Percentiles rank a stretch among this genome's conserved stretches.
These are phyloP conservation scores for Taiwanofungus camphoratus DNA, from an alignment of 1,284 basidiomycete species.

Conservation along the genomic window DNA sequence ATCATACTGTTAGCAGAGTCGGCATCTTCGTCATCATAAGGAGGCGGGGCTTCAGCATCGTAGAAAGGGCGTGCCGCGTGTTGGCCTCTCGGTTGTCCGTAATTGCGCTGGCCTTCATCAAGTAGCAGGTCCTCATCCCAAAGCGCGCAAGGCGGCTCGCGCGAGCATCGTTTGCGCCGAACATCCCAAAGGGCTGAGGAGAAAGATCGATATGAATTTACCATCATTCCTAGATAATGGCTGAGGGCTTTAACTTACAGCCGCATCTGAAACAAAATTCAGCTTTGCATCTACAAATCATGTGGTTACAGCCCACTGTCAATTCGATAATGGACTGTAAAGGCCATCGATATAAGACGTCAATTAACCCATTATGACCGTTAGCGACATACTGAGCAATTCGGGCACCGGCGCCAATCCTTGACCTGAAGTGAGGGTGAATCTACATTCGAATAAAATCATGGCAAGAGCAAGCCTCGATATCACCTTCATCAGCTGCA, in stretches of 20 bases:
- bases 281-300: slow-evolving; percentile 29
- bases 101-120: slow-evolving; percentile 33
- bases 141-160: slow-evolving; percentile 32
- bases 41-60: no score
- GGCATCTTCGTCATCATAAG: no score
- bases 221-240: no score
- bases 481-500: slow-evolving; percentile 32
- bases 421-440: slow-evolving; percentile 24
- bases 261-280: slow-evolving; percentile 35
- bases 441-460: background rate
- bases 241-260: no score
- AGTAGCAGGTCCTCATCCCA: slow-evolving; percentile 38
- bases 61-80: no score
- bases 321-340: slow-evolving; percentile 28
- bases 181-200: slow-evolving; percentile 28
- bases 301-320: slow-evolving; percentile 32
- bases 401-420: slow-evolving; percentile 36
- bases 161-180: slow-evolving; percentile 23
- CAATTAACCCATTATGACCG: slow-evolving; percentile 4
- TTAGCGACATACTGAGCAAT: slow-evolving; percentile 26
- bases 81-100: no score
- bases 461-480: background rate
- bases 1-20: no score
- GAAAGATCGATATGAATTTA: slow-evolving; percentile 4
- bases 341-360: background rate